phyloP scores from a whole-genome alignment of 371 early-diverging fungal genomes.

The Haplosporangium sp. region DNA sequence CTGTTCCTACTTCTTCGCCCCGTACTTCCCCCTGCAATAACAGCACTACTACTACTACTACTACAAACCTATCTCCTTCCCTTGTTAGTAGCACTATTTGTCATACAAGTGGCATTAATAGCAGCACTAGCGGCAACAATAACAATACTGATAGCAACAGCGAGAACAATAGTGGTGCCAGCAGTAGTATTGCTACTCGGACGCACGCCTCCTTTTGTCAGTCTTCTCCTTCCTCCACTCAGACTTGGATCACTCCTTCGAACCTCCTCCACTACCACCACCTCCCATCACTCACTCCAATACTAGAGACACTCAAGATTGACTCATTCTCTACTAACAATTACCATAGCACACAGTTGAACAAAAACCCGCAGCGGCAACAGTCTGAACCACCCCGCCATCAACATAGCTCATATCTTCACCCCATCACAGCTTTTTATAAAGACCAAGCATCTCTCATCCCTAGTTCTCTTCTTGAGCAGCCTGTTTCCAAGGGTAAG shows the following conservation, averaged over 20 bases:
- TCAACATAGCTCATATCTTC: background rate
- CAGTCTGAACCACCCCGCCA: background rate
- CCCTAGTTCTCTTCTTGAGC: background rate
- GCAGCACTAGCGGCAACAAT: background rate
- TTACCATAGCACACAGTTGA: background rate
- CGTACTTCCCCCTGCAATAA: slow-evolving; percentile 14
- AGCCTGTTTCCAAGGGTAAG: slow-evolving; percentile 25
- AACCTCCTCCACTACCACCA: too few species aligned
- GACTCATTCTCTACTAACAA: slow-evolving; percentile 1
- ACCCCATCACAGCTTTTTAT: background rate
- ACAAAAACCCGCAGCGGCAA: background rate
- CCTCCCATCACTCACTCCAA: background rate
- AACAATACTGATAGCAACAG: slow-evolving; percentile 11
- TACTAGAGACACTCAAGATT: background rate
- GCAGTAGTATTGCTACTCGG: background rate
- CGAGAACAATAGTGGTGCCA: background rate
- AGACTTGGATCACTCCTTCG: background rate
- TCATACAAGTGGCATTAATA: background rate
- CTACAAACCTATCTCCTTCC: background rate
- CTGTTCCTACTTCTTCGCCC: slow-evolving; percentile 33
- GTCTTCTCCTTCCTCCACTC: slow-evolving; percentile 2
- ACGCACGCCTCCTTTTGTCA: background rate
- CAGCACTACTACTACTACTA: background rate
- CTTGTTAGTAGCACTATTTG: background rate
- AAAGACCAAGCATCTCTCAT: background rate